Percentiles rank a stretch among this genome's conserved stretches.
Evolutionary conservation across 2,329 filamentous ascomycete species (phyloP).

Genomic region (Cladophialophora carrionii): DNA sequence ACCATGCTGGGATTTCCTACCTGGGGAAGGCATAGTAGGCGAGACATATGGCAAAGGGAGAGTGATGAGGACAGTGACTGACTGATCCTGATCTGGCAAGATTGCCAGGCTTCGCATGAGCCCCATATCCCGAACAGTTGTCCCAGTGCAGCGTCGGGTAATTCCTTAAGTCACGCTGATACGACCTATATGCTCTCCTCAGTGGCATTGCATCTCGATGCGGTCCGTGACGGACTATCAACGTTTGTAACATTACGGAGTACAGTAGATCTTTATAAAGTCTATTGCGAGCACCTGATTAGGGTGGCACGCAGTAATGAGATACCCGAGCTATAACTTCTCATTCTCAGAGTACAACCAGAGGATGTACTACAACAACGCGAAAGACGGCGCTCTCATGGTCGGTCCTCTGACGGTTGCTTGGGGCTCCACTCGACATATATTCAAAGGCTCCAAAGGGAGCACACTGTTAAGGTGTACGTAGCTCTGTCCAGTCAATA

Average conservation of each 20-base stretch:
- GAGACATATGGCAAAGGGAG: not conserved
- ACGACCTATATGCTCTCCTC: not conserved
- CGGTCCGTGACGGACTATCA: not conserved
- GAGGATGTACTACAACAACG: not conserved
- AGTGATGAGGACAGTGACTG: not conserved
- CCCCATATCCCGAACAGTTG: not conserved
- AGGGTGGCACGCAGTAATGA: not conserved
- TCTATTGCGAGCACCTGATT: too few species aligned
- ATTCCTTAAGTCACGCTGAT: not conserved
- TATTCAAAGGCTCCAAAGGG: too few species aligned
- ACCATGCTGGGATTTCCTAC: not conserved
- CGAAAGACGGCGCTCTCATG: too few species aligned
- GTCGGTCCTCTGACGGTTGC: too few species aligned
- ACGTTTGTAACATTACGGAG: not conserved
- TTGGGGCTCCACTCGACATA: not conserved
- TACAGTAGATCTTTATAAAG: not conserved
- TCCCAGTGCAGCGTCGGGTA: not conserved
- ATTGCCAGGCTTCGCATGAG: not conserved
- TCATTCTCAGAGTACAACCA: not conserved
- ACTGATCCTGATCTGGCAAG: not conserved
- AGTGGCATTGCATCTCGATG: not conserved
- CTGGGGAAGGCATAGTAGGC: not conserved
- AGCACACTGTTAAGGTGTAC: not conserved
- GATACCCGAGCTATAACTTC: not conserved
- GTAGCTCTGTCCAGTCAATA: conserved; percentile 23